Evolutionary conservation across 2,329 filamentous ascomycete species (phyloP).

Genomic region (Ophiocordyceps australis): DNA sequence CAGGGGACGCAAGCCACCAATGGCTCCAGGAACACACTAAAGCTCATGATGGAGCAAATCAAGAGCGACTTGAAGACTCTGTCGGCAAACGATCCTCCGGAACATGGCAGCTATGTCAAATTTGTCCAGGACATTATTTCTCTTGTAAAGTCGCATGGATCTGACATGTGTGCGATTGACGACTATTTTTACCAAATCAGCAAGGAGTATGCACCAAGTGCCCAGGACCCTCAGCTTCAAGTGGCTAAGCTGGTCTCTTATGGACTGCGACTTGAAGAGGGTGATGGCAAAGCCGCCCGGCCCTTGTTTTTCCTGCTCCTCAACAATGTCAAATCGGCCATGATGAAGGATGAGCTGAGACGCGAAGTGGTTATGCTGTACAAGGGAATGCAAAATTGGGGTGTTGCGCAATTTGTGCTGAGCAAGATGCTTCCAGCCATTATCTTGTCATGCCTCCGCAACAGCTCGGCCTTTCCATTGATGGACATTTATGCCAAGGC

Average conservation of each 20-base stretch:
- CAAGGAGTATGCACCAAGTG: slow-evolving; percentile 34
- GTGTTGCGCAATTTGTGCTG: slow-evolving; percentile 27
- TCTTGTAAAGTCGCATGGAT: slow-evolving; percentile 33
- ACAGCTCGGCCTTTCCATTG: slow-evolving; percentile 23
- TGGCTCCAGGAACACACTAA: slow-evolving; percentile 23
- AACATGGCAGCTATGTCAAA: slow-evolving; percentile 27
- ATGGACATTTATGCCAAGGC: slow-evolving; percentile 30
- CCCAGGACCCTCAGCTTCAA: slow-evolving; percentile 36
- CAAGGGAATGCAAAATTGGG: slow-evolving; percentile 25
- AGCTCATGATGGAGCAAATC: slow-evolving; percentile 32
- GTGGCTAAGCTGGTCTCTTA: slow-evolving; percentile 36
- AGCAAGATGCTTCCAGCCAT: slow-evolving; percentile 36
- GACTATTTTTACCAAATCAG: slow-evolving; percentile 37
- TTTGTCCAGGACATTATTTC: slow-evolving; percentile 34
- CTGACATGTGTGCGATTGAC: slow-evolving; percentile 34
- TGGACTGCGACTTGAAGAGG: slow-evolving; percentile 33
- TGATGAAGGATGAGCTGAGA: slow-evolving; percentile 27
- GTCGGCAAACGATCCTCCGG: slow-evolving; percentile 12
- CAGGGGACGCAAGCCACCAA: slow-evolving; percentile 19
- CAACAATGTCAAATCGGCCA: slow-evolving; percentile 36
- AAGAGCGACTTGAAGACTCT: slow-evolving; percentile 26
- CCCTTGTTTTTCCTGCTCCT: slow-evolving; percentile 38
- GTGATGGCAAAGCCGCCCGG: slow-evolving; percentile 24
- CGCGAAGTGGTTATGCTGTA: slow-evolving; percentile 26
- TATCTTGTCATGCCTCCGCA: slow-evolving; percentile 17